Conservation (phyloP, 225 moss, liverwort and hornwort species). For the Physcomitrellopsis africana region DNA sequence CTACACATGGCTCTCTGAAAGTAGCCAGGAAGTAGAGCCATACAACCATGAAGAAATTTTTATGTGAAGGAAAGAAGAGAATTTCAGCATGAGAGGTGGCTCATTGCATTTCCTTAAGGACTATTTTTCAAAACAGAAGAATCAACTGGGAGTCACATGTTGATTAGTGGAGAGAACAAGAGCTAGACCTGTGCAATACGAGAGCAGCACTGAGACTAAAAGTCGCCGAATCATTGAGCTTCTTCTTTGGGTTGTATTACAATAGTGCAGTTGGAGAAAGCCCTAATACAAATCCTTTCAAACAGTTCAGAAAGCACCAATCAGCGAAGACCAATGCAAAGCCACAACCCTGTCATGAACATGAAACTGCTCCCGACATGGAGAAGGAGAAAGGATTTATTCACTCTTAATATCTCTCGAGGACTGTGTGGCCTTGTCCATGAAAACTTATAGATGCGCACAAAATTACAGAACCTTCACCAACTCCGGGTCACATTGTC, state of each 20-base stretch:
- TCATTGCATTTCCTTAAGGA: neutral
- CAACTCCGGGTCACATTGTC: constrained; percentile 30
- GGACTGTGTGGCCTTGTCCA: neutral
- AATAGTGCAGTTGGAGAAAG: constrained; percentile 29
- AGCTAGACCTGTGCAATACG: neutral
- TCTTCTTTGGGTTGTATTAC: neutral
- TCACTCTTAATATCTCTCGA: neutral
- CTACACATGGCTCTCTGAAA: constrained; percentile 17
- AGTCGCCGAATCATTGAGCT: neutral
- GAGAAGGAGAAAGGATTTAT: constrained; percentile 17
- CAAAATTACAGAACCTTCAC: neutral
- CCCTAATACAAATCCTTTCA: constrained; percentile 37
- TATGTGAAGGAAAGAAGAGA: constrained; percentile 20
- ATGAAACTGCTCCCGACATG: neutral
- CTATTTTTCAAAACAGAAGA: neutral
- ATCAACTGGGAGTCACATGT: constrained; percentile 12
- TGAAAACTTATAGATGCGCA: neutral
- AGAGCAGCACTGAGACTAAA: too few species aligned
- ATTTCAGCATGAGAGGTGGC: neutral
- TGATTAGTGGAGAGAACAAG: neutral
- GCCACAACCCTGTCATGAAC: constrained; percentile 31
- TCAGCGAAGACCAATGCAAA: neutral
- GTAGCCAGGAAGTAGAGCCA: constrained; percentile 11
- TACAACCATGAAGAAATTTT: neutral
- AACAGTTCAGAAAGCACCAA: neutral